Evolutionary conservation across 2,329 filamentous ascomycete genomes (phyloP).

Genomic region (Akanthomyces dipterigenus): DNA sequence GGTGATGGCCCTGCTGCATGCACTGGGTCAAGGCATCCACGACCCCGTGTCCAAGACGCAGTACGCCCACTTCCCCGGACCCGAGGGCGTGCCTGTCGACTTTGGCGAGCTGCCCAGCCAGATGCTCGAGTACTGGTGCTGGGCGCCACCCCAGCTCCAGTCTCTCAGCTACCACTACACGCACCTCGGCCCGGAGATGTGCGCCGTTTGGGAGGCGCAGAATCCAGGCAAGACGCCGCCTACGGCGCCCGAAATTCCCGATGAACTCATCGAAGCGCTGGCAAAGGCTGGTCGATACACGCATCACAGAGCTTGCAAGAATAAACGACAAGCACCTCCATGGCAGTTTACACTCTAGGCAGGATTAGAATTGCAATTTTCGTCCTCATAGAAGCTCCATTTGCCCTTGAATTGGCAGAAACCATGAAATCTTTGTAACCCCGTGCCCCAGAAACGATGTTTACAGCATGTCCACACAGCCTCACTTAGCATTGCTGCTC

Average conservation of each 20-base stretch:
- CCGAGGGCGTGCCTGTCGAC: constrained; percentile 3
- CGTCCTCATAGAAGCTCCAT: too few species aligned
- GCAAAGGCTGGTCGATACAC: background rate
- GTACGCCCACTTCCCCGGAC: constrained; percentile 32
- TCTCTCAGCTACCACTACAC: background rate
- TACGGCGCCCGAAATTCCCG: background rate
- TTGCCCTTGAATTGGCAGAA: too few species aligned
- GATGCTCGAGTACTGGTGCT: constrained; percentile 7
- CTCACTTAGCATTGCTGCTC: background rate
- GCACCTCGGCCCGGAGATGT: background rate
- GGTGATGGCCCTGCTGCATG: constrained; percentile 32
- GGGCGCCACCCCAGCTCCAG: background rate
- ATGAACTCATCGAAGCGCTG: background rate
- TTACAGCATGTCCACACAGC: background rate
- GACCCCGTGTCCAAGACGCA: constrained; percentile 42
- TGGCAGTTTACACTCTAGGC: too few species aligned
- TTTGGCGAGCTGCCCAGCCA: constrained; percentile 13
- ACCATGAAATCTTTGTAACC: too few species aligned
- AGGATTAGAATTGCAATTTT: too few species aligned
- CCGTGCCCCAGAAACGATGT: constrained; percentile 1
- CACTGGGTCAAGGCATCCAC: constrained; percentile 47
- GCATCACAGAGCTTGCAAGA: too few species aligned
- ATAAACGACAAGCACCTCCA: too few species aligned
- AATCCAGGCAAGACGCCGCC: background rate
- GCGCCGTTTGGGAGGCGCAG: background rate